Evolutionary conservation across 2,329 filamentous ascomycete genomes (phyloP).

Genomic region (Ophiostoma perfectum): DNA sequence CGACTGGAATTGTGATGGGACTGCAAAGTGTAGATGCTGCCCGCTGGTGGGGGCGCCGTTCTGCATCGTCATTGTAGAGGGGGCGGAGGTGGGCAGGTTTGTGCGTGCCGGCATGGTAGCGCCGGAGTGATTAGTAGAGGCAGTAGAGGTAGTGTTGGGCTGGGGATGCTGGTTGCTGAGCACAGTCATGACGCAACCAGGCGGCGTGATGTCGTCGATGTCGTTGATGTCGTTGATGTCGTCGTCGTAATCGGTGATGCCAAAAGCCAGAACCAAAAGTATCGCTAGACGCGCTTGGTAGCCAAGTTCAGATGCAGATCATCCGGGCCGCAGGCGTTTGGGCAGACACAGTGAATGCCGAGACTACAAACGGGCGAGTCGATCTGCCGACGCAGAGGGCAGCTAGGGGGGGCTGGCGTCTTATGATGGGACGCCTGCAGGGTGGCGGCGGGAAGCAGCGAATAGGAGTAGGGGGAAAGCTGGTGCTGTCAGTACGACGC

Average conservation of each 20-base stretch:
- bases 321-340: neutral
- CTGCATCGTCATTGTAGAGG: neutral
- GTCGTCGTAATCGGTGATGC: neutral
- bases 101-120: too few species aligned
- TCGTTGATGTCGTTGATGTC: neutral
- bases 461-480: slow-evolving; percentile 5
- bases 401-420: neutral
- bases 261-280: neutral
- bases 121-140: neutral
- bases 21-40: neutral
- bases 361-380: neutral
- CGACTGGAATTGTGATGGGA: neutral
- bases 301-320: neutral
- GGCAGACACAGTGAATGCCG: neutral
- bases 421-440: neutral
- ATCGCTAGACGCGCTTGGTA: too few species aligned
- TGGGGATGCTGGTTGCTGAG: neutral
- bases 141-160: neutral
- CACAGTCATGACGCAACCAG: slow-evolving; percentile 3
- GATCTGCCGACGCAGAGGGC: slow-evolving; percentile 9
- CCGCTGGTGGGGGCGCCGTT: neutral
- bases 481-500: neutral
- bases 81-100: neutral
- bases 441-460: neutral
- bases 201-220: neutral